Evolutionary conservation across 2,329 filamentous ascomycete genomes (phyloP), one percentile per base, ranked within the genome.

Genomic region (Shiraia sp.): DNA sequence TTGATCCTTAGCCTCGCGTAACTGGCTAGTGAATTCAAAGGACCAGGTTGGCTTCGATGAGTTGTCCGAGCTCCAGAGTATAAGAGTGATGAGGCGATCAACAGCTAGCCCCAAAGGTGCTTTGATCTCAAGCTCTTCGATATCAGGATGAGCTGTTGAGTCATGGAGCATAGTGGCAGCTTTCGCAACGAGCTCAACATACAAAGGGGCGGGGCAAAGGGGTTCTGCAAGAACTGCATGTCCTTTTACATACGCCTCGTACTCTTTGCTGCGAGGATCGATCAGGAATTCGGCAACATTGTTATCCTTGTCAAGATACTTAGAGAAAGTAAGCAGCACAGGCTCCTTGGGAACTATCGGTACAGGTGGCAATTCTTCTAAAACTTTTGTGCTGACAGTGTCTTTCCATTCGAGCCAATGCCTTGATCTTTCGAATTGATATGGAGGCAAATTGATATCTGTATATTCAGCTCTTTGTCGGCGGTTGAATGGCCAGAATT

Each of bases 151-250:
- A 15, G 13, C 6, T 31, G 9, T 13, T 14, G 14, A 15, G 15
- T 37, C 16, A 10, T 51, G 38, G 3, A 74, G 38, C 30, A 57
- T 70, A 2, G 48, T 34, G 0, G 72, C 36, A 1, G 61, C 57
- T 12, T 63, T 52, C 6, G 68, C 46, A 1, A 51, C 57, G 9
- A 67, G 49, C n/a, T 64, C 66, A 2, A 76, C n/a, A 32, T 72
- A 40, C 0, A 75, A 38, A 0, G 66, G 73, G 0, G 56, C 65
- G 0, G 75, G 74, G 16, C 57, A 63, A n/a, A 69, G 71, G 60
- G 0, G 69, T 71, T 1, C 71, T 72, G 14, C 67, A 47, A 64
- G 65, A 33, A 74, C 70, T 0, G 63, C 60, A 38, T 78, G 74
- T 3, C 65, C 65, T 0, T 51, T 43, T 1, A 76, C 33, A 4